Conservation (phyloP, 805 yeast species). For the Cyberlindnera petersonii region DNA sequence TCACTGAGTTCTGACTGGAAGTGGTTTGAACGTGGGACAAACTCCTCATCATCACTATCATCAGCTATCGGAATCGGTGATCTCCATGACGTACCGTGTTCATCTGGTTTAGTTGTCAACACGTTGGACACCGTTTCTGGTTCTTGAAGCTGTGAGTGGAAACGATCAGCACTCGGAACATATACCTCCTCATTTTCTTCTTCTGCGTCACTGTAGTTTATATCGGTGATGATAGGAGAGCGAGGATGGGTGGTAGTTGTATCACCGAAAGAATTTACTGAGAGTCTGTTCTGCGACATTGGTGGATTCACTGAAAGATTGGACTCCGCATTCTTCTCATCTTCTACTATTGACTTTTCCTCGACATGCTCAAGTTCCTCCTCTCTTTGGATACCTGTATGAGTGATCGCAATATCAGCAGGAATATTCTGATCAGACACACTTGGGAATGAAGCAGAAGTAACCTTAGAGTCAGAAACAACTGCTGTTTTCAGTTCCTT, state of each 20-base stretch:
- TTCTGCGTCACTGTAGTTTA: slow-evolving; percentile 4
- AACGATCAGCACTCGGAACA: too few species aligned
- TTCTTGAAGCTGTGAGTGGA: too few species aligned
- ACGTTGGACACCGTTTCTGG: too few species aligned
- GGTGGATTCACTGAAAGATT: background rate
- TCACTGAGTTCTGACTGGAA: slow-evolving; percentile 2
- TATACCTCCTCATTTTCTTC: slow-evolving; percentile 2
- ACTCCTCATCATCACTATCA: slow-evolving; percentile 8
- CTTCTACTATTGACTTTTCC: too few species aligned
- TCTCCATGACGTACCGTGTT: too few species aligned
- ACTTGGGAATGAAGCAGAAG: slow-evolving; percentile 16
- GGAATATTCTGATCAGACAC: slow-evolving; percentile 11
- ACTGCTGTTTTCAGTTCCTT: background rate
- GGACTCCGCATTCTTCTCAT: background rate
- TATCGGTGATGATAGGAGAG: slow-evolving; percentile 3
- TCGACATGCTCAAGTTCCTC: background rate
- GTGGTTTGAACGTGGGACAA: slow-evolving; percentile 3
- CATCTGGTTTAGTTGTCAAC: too few species aligned
- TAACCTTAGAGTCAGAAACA: slow-evolving; percentile 13
- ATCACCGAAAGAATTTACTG: background rate
- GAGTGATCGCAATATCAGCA: background rate
- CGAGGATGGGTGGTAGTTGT: background rate
- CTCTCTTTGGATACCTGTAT: slow-evolving; percentile 1
- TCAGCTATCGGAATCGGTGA: too few species aligned
- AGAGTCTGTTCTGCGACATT: background rate